These are phyloP conservation scores for Talaromyces sp. DNA, from an alignment of 2,329 filamentous ascomycete genomes.

Conservation along the genomic window DNA sequence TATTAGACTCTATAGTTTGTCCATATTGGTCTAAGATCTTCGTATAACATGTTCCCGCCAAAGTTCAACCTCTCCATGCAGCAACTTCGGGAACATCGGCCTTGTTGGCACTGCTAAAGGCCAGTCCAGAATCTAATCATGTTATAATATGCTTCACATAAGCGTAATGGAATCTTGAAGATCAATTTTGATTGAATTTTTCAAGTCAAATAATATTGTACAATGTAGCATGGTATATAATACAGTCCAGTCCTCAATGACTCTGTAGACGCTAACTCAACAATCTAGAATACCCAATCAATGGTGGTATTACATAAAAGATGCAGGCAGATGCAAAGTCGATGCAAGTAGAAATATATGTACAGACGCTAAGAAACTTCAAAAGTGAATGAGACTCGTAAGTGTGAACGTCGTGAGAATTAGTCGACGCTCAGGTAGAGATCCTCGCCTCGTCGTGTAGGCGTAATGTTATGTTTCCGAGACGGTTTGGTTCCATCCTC, in stretches of 20 bases:
- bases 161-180: not conserved
- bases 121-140: too few species aligned
- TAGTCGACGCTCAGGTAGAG: conserved; percentile 12
- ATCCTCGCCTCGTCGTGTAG: conserved; percentile 9
- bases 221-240: not conserved
- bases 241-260: not conserved
- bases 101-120: too few species aligned
- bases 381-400: not conserved
- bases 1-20: too few species aligned
- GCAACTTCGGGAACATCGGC: too few species aligned
- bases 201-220: not conserved
- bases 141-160: too few species aligned
- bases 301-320: not conserved
- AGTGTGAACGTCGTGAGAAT: not conserved
- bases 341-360: not conserved
- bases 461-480: conserved; percentile 12
- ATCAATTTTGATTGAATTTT: not conserved
- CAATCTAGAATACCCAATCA: not conserved
- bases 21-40: too few species aligned
- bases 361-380: not conserved
- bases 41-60: too few species aligned
- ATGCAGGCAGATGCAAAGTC: not conserved
- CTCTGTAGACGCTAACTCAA: not conserved
- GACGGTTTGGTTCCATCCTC: not conserved
- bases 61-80: too few species aligned